Conservation (phyloP, 108 stramenopile genomes). For the Chaetoceros tenuissimus region DNA sequence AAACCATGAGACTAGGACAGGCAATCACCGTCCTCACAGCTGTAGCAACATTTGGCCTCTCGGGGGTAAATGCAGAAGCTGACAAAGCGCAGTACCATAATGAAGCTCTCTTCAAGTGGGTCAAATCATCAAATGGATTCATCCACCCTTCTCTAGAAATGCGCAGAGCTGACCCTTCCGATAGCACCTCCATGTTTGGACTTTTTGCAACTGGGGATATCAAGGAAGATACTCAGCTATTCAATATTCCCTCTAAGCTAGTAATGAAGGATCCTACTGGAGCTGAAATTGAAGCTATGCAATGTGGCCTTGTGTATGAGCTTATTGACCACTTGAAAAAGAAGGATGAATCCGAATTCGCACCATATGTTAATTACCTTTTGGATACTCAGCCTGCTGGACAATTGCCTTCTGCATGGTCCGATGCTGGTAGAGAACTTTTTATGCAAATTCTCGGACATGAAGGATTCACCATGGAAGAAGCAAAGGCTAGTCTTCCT, state of each 20-base stretch:
- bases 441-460: constrained; percentile 20
- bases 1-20: too few relatives aligned
- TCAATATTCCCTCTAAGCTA: constrained; percentile 14
- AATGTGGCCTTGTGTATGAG: constrained; percentile 1
- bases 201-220: constrained; percentile 23
- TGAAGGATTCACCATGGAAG: background rate
- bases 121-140: constrained; percentile 4
- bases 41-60: too few relatives aligned
- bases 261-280: constrained; percentile 5
- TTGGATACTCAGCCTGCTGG: constrained; percentile 25
- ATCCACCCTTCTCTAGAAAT: constrained; percentile 18
- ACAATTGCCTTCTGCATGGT: constrained; percentile 35
- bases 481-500: background rate
- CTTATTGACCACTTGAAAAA: constrained; percentile 6
- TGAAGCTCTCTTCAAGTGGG: constrained; percentile 17
- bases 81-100: constrained; percentile 2
- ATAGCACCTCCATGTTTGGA: constrained; percentile 8
- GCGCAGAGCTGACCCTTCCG: constrained; percentile 6
- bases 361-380: constrained; percentile 48
- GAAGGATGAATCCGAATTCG: constrained; percentile 29
- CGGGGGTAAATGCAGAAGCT: too few relatives aligned
- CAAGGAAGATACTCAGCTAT: constrained; percentile 12
- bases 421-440: constrained; percentile 27
- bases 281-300: background rate
- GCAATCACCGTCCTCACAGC: too few relatives aligned